phyloP scores from a whole-genome alignment of 306 rosid genomes.

The Fragaria vesca region DNA sequence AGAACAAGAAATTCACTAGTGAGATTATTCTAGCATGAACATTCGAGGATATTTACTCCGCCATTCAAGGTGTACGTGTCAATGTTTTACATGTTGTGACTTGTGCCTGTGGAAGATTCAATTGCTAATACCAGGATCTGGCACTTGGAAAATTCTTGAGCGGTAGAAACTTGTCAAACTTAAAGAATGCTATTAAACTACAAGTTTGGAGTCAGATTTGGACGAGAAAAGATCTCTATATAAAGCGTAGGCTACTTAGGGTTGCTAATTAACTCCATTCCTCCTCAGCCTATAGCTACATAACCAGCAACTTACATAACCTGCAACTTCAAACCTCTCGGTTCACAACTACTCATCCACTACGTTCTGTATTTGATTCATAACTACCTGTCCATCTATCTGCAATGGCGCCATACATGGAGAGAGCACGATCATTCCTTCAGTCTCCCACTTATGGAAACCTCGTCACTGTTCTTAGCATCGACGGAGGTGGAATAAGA shows the following conservation, averaged over 20 bases:
- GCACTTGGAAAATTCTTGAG: not conserved
- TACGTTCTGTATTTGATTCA: not conserved
- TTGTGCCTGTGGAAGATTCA: not conserved
- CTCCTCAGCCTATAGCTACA: not conserved
- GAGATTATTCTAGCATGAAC: not conserved
- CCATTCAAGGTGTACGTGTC: not conserved
- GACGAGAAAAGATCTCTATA: slow-evolving; percentile 6
- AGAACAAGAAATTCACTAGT: not conserved
- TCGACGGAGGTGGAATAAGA: slow-evolving; percentile 70
- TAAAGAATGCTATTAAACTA: not conserved
- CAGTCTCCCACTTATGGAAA: slow-evolving; percentile 63
- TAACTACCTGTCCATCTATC: not conserved
- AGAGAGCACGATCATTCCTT: slow-evolving; percentile 19
- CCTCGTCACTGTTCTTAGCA: slow-evolving; percentile 59
- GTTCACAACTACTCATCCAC: not conserved
- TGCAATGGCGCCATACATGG: slow-evolving; percentile 16
- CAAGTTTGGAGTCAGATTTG: not conserved
- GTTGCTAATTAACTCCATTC: not conserved
- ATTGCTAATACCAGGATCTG: not conserved
- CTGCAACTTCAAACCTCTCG: not conserved
- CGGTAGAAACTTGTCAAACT: not conserved
- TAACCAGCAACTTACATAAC: not conserved
- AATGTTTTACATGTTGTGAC: not conserved
- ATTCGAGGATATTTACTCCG: not conserved
- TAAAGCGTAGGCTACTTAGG: not conserved